Evolutionary conservation across 768 basidiomycete genomes (phyloP), one percentile per base, ranked within the genome.

Genomic region (Mycena maculata): DNA sequence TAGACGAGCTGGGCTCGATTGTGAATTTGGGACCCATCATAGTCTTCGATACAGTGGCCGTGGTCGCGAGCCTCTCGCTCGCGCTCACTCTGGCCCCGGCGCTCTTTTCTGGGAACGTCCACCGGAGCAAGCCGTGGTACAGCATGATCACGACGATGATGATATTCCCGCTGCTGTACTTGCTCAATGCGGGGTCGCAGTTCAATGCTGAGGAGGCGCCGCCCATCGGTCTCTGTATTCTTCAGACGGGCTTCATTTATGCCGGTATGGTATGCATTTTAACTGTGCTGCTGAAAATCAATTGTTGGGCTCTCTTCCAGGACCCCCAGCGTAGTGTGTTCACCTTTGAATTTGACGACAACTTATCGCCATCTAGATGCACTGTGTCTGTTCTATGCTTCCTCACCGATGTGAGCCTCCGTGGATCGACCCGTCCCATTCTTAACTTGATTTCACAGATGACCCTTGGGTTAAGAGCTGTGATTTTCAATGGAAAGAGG

Each of bases 211-310:
- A 62, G 3, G 30, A 22, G 33, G 15, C 41, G 4, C 66, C 66
- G 31, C 60, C 66, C 3, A 56, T 68, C 39, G 66, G 66, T 8
- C 49, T 63, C 8, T 68, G 66, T 57, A 56, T 68, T 20, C 38
- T 60, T 11, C 66, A 67, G 30, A 39, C 66, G 8, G 59, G 60
- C 25, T 62, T 68, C 27, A 52, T 62, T 28, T 68, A 68, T 56
- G 66, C 60, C 25, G 66, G 66, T 57, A 49, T 30, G 33, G 25
- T 30, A 5, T 16, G 27, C 18, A 8, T 18, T 7, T 44, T 20
- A 12, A 22, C 20, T 12, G 18, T 44, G 30, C 8, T 18, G 25
- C 13, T 30, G 22, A 42, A 41, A 2, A 18, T 33, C 12, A 22
- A 15, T 23, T 5, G 25, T 33, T n/a, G n/a, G n/a, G 4, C 31